Conservation (phyloP, 2,329 filamentous ascomycete genomes). For the Monosporascus sp. region DNA sequence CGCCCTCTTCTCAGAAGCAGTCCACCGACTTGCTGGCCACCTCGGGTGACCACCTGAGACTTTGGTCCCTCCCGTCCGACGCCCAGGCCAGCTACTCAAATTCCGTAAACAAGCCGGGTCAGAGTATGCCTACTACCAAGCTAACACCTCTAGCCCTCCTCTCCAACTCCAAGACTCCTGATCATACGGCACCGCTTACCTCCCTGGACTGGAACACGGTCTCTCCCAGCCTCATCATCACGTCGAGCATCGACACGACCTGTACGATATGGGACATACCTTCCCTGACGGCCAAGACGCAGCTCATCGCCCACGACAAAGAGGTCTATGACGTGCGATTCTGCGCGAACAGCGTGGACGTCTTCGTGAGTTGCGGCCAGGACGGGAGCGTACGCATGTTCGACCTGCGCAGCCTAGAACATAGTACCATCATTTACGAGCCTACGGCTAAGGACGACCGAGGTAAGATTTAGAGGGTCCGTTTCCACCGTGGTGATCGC, state of each 20-base stretch:
- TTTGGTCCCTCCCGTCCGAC: constrained; percentile 86
- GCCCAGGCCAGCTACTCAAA: constrained; percentile 57
- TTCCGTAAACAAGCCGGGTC: constrained; percentile 55
- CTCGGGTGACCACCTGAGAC: constrained; percentile 84
- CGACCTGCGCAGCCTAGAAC: constrained; percentile 89
- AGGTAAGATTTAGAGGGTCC: constrained; percentile 41
- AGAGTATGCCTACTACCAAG: constrained; percentile 63
- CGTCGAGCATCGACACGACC: constrained; percentile 96
- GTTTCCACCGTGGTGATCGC: constrained; percentile 1
- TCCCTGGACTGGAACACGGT: constrained; percentile 98
- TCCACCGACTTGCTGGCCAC: constrained; percentile 92
- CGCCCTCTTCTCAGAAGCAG: constrained; percentile 89
- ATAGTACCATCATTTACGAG: constrained; percentile 99
- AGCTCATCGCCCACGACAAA: constrained; percentile 97
- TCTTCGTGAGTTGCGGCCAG: constrained; percentile 95
- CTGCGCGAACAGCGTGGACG: constrained; percentile 96
- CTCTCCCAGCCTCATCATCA: constrained; percentile 95
- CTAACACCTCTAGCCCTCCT: constrained; percentile 87
- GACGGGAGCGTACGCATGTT: constrained; percentile 99
- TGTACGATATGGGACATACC: constrained; percentile 99
- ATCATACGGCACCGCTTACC: constrained; percentile 93
- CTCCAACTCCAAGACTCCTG: constrained; percentile 96
- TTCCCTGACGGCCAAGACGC: constrained; percentile 93
- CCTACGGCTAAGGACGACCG: constrained; percentile 79
- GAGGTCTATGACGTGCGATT: constrained; percentile 98